A percentile compares a stretch with the other conserved stretches of the same genome.
Conservation (phyloP, 2,329 filamentous ascomycete genomes). For the Stemphylium vesicarium region DNA sequence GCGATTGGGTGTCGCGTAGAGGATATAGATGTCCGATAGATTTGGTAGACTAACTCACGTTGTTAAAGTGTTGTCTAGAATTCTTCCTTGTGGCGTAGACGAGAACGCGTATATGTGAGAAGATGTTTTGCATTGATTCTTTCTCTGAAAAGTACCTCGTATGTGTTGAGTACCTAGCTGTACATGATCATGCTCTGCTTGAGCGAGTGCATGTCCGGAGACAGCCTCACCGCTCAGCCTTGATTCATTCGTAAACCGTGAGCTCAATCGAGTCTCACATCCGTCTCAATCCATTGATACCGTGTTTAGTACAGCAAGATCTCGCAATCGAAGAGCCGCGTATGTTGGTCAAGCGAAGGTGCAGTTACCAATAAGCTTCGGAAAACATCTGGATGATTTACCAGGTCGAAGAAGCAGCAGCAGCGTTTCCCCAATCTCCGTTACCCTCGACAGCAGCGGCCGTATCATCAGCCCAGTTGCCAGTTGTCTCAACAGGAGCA, state of each 20-base stretch:
- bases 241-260: background rate
- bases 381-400: conserved; percentile 5
- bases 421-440: conserved; percentile 11
- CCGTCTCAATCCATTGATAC: background rate
- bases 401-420: conserved; percentile 10
- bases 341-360: conserved; percentile 1
- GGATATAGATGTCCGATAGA: no score
- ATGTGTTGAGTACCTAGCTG: background rate
- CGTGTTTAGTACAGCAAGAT: background rate
- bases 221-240: background rate
- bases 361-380: conserved; percentile 2
- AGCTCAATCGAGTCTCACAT: background rate
- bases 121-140: background rate
- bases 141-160: background rate
- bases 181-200: conserved; percentile 1
- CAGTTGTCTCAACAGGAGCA: conserved; percentile 17
- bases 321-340: background rate
- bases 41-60: no score
- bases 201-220: background rate
- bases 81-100: background rate
- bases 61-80: no score
- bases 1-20: conserved; percentile 57
- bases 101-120: background rate
- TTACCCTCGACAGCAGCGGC: conserved; percentile 14
- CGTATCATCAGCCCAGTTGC: conserved; percentile 26